Conservation (phyloP, 2,329 filamentous ascomycete species). For the Penicillium sp. region DNA sequence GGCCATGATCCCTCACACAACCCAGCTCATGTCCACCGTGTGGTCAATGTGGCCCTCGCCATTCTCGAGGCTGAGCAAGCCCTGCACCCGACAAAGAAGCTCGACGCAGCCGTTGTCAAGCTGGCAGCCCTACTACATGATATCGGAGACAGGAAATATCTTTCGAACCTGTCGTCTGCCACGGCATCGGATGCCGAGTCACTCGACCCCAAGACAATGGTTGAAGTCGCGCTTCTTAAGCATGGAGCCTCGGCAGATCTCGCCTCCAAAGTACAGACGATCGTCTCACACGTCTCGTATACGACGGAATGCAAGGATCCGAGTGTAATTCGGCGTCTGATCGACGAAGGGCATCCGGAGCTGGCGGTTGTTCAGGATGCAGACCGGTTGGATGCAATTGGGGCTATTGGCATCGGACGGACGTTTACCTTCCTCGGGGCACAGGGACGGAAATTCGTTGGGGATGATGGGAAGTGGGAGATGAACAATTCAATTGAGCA, state of each 20-base stretch:
- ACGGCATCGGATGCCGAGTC: constrained; percentile 19
- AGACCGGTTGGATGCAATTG: constrained; percentile 85
- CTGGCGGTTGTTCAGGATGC: constrained; percentile 86
- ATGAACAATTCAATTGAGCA: constrained; percentile 66
- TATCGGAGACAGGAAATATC: constrained; percentile 81
- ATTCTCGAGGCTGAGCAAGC: constrained; percentile 54
- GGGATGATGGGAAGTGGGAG: constrained; percentile 33
- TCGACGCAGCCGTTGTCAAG: constrained; percentile 57
- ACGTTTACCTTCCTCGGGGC: constrained; percentile 73
- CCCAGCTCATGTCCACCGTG: constrained; percentile 76
- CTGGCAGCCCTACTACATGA: constrained; percentile 79
- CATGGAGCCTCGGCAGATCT: constrained; percentile 54
- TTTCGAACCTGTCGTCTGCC: constrained; percentile 33
- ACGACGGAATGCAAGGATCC: constrained; percentile 65
- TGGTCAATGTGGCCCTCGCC: constrained; percentile 65
- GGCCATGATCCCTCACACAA: constrained; percentile 80
- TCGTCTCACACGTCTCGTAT: constrained; percentile 75
- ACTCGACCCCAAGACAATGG: constrained; percentile 28
- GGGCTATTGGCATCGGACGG: constrained; percentile 76
- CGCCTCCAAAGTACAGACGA: constrained; percentile 62
- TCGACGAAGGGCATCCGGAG: constrained; percentile 61
- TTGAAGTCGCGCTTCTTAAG: constrained; percentile 26
- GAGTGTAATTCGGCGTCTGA: constrained; percentile 54
- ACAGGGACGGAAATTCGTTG: constrained; percentile 26
- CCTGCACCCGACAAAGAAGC: constrained; percentile 28